Conservation (phyloP, 2,329 filamentous ascomycete species). For the Aureobasidium leucospermi region DNA sequence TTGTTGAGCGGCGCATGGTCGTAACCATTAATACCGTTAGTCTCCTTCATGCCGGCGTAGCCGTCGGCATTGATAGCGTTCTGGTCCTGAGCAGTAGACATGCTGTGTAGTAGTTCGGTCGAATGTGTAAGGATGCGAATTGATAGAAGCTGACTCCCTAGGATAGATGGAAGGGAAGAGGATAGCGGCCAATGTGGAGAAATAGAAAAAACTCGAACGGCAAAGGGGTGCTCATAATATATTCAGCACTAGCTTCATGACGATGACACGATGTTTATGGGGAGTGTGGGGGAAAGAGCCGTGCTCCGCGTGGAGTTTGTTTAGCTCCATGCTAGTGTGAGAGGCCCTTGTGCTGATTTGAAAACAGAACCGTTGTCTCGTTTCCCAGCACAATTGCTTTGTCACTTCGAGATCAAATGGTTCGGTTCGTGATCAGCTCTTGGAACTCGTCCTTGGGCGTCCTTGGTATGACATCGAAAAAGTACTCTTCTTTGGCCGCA, state of each 20-base stretch:
- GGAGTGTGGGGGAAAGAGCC: background rate
- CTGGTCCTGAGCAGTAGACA: slow-evolving; percentile 37
- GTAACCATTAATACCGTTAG: slow-evolving; percentile 23
- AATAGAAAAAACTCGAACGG: background rate
- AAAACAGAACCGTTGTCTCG: background rate
- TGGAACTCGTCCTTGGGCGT: background rate
- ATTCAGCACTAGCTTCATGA: background rate
- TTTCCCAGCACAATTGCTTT: slow-evolving; percentile 10
- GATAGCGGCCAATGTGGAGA: background rate
- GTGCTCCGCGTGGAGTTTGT: slow-evolving; percentile 4
- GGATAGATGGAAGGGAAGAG: background rate
- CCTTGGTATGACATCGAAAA: background rate
- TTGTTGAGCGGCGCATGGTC: slow-evolving; percentile 31
- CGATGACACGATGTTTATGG: background rate
- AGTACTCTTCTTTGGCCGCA: background rate
- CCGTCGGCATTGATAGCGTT: slow-evolving; percentile 22
- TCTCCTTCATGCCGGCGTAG: slow-evolving; percentile 18
- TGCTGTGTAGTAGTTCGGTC: slow-evolving; percentile 20
- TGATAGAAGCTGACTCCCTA: background rate
- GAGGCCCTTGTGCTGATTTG: background rate
- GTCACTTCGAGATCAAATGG: background rate
- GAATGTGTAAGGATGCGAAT: background rate
- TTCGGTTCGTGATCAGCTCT: background rate
- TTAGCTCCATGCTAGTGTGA: background rate
- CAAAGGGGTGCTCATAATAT: slow-evolving; percentile 11